Base-by-base conservation (phyloP, 2,329 filamentous ascomycete species). In the Trichoderma atroviride region DNA sequence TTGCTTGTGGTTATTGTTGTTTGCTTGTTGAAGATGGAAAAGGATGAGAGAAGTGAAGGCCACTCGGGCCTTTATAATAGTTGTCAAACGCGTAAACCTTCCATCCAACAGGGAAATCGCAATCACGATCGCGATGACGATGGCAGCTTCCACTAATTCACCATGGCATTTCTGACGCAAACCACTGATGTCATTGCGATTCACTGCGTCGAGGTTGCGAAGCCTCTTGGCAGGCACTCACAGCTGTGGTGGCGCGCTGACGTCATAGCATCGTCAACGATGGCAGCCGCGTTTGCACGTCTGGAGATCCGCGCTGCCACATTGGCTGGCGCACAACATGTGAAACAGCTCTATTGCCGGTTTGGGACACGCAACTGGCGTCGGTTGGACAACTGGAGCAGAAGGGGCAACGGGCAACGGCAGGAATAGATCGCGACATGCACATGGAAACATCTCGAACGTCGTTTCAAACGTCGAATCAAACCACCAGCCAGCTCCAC, bases 201-300 rank as follows among this genome's bases (percentile, higher is more conserved):
- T 50, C 33, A 19, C 27, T 35, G n/a, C 16, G 56, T 29, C 60
- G 61, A 27, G 40, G 24, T 55, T 59, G 53, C 43, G 62, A 57
- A 31, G 50, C 50, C 22, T 56, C 37, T 57, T 57, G 62, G 55
- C 43, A 67, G 55, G 66, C 61, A 27, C 52, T 50, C 33, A 10
- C 10, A 10, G 43, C 50, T 57, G 66, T 69, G 58, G 66, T 56
- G 58, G 66, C 55, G 64, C 64, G 59, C 40, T 64, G 68, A 69
- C 68, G 68, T 69, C 59, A 69, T 50, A 31, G 11, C 13, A 52
- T 14, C 40, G 53, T 69, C 65, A 68, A 33, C 29, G 40, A 50
- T 31, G 27, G 29, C 55, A 55, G 50, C 53, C 31, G 33, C 19
- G 11, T 27, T 27, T 40, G 13, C 16, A 40, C 24, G 27, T 7